phyloP scores from a whole-genome alignment of 768 basidiomycete genomes.

The Neoboletus magnificus region DNA sequence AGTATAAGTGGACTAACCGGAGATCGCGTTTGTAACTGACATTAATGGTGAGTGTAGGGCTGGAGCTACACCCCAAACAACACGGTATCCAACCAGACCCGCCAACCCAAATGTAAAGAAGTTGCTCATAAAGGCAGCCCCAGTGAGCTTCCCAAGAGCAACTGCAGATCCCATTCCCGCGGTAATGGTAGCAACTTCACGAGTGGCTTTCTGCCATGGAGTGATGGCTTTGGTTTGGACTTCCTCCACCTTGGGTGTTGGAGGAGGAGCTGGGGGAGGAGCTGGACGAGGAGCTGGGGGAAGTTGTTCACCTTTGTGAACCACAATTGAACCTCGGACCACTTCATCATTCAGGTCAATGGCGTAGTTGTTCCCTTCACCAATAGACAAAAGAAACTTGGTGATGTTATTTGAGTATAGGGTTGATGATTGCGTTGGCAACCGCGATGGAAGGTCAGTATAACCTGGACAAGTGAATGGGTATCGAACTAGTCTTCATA shows the following conservation, averaged over 20 bases:
- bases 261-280: slow-evolving; percentile 58
- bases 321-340: slow-evolving; percentile 73
- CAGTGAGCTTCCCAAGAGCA: slow-evolving; percentile 75
- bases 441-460: slow-evolving; percentile 80
- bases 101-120: slow-evolving; percentile 89
- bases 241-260: slow-evolving; percentile 46
- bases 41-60: slow-evolving; percentile 87
- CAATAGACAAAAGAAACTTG: slow-evolving; percentile 82
- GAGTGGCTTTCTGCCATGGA: slow-evolving; percentile 79
- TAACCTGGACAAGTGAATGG: slow-evolving; percentile 48
- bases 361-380: slow-evolving; percentile 56
- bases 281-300: slow-evolving; percentile 66
- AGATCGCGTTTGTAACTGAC: slow-evolving; percentile 89
- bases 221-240: slow-evolving; percentile 58
- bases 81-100: slow-evolving; percentile 81
- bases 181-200: slow-evolving; percentile 72
- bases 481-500: slow-evolving; percentile 1
- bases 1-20: slow-evolving; percentile 46
- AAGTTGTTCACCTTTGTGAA: slow-evolving; percentile 63
- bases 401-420: slow-evolving; percentile 90
- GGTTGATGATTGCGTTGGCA: slow-evolving; percentile 87
- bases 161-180: slow-evolving; percentile 72
- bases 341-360: slow-evolving; percentile 83
- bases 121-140: slow-evolving; percentile 81
- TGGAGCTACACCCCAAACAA: slow-evolving; percentile 87